These are phyloP conservation scores for Silene uniflora DNA, from an alignment of 148 eudicot species.

Conservation along the genomic window DNA sequence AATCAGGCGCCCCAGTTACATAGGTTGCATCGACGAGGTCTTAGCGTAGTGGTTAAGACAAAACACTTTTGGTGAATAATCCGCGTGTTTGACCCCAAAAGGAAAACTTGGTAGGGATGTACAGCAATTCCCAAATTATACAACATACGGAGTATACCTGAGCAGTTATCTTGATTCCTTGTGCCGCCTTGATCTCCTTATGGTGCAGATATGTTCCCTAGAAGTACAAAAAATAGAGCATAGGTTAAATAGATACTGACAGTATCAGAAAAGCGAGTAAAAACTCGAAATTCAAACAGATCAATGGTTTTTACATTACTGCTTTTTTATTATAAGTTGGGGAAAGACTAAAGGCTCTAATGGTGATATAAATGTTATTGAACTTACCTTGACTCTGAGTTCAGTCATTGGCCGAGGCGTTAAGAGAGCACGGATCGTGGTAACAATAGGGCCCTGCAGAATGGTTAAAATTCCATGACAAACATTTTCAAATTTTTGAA, in stretches of 20 bases:
- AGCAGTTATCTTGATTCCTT: conserved; percentile 92
- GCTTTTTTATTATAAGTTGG: too few relatives aligned
- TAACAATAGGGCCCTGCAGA: conserved; percentile 77
- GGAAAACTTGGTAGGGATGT: too few relatives aligned
- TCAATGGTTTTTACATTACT: too few relatives aligned
- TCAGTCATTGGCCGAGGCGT: conserved; percentile 99
- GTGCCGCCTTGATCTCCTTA: conserved; percentile 92
- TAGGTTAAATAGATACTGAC: not conserved
- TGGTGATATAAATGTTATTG: too few relatives aligned
- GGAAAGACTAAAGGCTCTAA: too few relatives aligned
- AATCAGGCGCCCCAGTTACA: too few relatives aligned
- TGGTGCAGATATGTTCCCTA: conserved; percentile 90
- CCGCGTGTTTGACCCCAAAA: too few relatives aligned
- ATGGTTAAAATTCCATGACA: not conserved
- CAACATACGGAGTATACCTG: conserved; percentile 63
- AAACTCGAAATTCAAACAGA: too few relatives aligned
- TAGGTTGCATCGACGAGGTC: too few relatives aligned
- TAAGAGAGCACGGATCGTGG: conserved; percentile 77
- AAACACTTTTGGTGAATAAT: too few relatives aligned
- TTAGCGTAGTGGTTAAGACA: too few relatives aligned
- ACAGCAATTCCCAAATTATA: not conserved
- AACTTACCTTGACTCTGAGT: conserved; percentile 78
- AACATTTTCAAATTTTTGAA: not conserved
- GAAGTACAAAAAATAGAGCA: conserved; percentile 9
- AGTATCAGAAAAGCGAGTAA: not conserved